Percentiles rank a stretch among this genome's conserved stretches.
Conservation (phyloP, 768 basidiomycete species). For the Termitomyces sp. region DNA sequence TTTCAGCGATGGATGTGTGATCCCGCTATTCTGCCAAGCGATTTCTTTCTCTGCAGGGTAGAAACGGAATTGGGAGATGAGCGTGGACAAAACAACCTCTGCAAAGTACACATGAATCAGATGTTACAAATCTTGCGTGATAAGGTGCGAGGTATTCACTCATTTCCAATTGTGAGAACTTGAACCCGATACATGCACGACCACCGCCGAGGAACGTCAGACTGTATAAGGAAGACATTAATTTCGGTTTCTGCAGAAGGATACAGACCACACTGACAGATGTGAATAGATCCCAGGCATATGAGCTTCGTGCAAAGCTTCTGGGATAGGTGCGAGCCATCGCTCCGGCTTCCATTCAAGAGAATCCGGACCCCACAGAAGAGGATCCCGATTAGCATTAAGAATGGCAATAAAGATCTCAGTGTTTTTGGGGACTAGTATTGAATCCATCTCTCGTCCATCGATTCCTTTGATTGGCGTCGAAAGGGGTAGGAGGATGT, state of each 20-base stretch:
- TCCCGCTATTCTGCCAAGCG: background rate
- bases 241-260: background rate
- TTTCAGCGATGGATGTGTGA: background rate
- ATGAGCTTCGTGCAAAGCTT: background rate
- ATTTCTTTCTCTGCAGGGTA: background rate
- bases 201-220: background rate
- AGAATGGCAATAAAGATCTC: background rate
- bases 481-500: background rate
- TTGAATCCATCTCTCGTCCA: background rate
- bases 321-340: background rate
- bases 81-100: conserved; percentile 1
- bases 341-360: background rate
- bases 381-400: conserved; percentile 1
- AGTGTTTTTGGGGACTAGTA: background rate
- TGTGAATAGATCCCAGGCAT: conserved; percentile 1
- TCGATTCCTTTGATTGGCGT: background rate
- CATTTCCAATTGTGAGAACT: conserved; percentile 2
- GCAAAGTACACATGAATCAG: background rate
- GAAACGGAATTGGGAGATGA: background rate
- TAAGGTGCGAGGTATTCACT: background rate
- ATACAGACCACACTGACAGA: background rate
- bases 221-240: background rate
- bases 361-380: background rate
- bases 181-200: background rate
- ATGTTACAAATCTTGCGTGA: background rate